These are phyloP conservation scores for Dactylonectria estremocensis DNA, from an alignment of 2,329 filamentous ascomycete genomes.

Conservation along the genomic window DNA sequence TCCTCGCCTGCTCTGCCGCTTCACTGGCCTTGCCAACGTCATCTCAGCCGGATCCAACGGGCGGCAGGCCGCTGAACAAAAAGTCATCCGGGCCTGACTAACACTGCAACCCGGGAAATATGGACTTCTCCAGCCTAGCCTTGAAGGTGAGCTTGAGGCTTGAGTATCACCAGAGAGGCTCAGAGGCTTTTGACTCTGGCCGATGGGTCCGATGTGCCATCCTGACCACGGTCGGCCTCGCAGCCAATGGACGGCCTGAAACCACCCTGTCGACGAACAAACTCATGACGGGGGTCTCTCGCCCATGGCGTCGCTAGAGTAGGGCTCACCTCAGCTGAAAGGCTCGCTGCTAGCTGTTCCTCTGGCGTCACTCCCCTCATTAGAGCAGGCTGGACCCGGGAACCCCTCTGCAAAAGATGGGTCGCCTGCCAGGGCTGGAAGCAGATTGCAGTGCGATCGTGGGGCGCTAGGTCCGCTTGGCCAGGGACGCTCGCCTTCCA, in stretches of 20 bases:
- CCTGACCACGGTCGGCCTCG: slow-evolving; percentile 25
- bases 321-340: slow-evolving; percentile 59
- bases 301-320: slow-evolving; percentile 48
- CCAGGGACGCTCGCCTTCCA: slow-evolving; percentile 41
- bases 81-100: slow-evolving; percentile 18
- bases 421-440: slow-evolving; percentile 36
- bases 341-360: slow-evolving; percentile 44
- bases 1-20: slow-evolving; percentile 5
- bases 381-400: slow-evolving; percentile 39
- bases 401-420: slow-evolving; percentile 41
- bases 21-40: slow-evolving; percentile 2
- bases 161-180: slow-evolving; percentile 35
- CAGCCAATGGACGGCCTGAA: slow-evolving; percentile 47
- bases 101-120: slow-evolving; percentile 25
- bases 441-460: slow-evolving; percentile 51
- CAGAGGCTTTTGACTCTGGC: slow-evolving; percentile 24
- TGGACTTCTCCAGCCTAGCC: slow-evolving; percentile 27
- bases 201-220: slow-evolving; percentile 20
- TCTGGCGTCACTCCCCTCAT: slow-evolving; percentile 48
- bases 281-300: slow-evolving; percentile 46
- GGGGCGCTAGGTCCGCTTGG: slow-evolving; percentile 39
- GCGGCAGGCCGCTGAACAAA: slow-evolving; percentile 22
- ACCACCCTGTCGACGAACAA: slow-evolving; percentile 49
- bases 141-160: slow-evolving; percentile 38
- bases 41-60: slow-evolving; percentile 32